These are phyloP conservation scores for Teratosphaeria epicoccoides DNA, from an alignment of 2,329 filamentous ascomycete species.

Conservation along the genomic window DNA sequence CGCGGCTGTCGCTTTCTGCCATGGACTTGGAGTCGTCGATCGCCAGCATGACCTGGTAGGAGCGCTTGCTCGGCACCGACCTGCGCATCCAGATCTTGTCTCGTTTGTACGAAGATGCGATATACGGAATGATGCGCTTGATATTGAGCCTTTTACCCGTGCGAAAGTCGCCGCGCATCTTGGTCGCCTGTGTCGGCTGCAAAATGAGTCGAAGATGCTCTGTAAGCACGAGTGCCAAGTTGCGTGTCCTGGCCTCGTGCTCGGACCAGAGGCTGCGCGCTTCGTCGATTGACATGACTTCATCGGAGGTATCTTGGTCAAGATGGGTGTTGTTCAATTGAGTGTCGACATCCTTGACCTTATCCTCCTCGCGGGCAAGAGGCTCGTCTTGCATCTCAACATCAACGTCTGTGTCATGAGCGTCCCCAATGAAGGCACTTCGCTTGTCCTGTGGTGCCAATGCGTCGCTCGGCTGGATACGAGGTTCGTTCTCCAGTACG, in stretches of 20 bases:
- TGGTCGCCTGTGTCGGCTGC: constrained; percentile 86
- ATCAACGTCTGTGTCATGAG: constrained; percentile 32
- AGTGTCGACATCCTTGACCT: constrained; percentile 38
- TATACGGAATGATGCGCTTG: constrained; percentile 98
- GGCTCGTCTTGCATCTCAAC: constrained; percentile 29
- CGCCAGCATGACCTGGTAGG: constrained; percentile 94
- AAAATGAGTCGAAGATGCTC: constrained; percentile 94
- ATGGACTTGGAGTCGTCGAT: constrained; percentile 94
- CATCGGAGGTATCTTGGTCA: constrained; percentile 10
- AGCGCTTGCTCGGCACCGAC: constrained; percentile 79
- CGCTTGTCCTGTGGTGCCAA: constrained; percentile 22
- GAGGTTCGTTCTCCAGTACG: constrained; percentile 8
- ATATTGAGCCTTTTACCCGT: constrained; percentile 98
- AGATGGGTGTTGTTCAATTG: constrained; percentile 68
- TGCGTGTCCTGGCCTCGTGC: constrained; percentile 74
- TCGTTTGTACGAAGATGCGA: constrained; percentile 93
- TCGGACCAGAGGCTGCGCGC: constrained; percentile 71
- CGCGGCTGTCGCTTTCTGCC: constrained; percentile 67
- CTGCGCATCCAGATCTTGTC: constrained; percentile 99
- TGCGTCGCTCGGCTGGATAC: constrained; percentile 6
- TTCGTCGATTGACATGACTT: constrained; percentile 30
- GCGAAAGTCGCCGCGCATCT: constrained; percentile 90
- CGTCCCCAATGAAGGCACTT: constrained; percentile 36
- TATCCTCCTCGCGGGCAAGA: constrained; percentile 26
- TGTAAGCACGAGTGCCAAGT: constrained; percentile 77